Evolutionary conservation across 2,329 filamentous ascomycete species (phyloP), one percentile per base, ranked within the genome.

Genomic region (Aspergillus sclerotialis): DNA sequence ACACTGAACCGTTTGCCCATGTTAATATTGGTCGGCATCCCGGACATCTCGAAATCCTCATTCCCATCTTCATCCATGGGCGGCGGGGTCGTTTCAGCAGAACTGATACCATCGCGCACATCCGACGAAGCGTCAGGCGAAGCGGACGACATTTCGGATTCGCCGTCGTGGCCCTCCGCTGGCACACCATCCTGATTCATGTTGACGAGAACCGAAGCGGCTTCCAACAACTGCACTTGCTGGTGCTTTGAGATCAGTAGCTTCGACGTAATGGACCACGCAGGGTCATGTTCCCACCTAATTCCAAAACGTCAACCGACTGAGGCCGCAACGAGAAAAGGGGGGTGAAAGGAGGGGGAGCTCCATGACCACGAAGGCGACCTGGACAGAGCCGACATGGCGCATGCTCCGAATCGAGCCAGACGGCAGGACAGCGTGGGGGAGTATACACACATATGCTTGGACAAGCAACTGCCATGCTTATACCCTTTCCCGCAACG

Each of bases 401-500:
- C 55, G 53, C 55, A 58, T 49, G 49, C 45, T 51, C 61, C 63
- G 58, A 56, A 58, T 55, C 58, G 53, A 53, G 48, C 58, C 56
- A 62, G 59, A 58, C 58, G 55, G 60, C 42, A 48, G 52, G 46
- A 52, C 61, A 59, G 65, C 68, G 67, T 68, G 75, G 79, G 75
- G 70, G 48, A 53, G 52, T 45, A 63, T 75, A 94, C 92, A 78
- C 81, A 96, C 92, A 95, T 83, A 81, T 98, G 92, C 79, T 96
- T 98, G 64, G 86, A 93, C 74, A 98, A 80, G 80, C 92, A 98
- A 73, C 92, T 96, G 80, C 89, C 94, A 76, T 98, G 92, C 80
- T 98, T 98, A 79, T 98, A 98, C 69, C 88, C 88, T 76, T 98
- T 98, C 66, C 90, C 90, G 73, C 92, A 98, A 68, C 89, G 90